phyloP scores from a whole-genome alignment of 2,329 filamentous ascomycete species.

The Calonectria henricotiae region DNA sequence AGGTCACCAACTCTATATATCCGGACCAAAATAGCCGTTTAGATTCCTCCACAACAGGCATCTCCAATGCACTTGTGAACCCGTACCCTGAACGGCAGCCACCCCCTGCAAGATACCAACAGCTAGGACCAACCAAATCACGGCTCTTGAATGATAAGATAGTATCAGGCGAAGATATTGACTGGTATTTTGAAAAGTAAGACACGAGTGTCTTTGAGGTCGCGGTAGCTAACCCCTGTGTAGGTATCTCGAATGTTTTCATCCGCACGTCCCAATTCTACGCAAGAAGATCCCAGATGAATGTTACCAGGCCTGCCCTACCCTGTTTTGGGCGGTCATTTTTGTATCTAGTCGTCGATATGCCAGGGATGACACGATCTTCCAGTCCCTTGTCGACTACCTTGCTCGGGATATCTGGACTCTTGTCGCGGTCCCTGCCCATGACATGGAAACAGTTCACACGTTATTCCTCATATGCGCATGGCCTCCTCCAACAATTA shows the following conservation, averaged over 20 bases:
- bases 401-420: conserved; percentile 65
- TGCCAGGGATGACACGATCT: conserved; percentile 61
- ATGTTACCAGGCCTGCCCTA: conserved; percentile 65
- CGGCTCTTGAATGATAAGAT: conserved; percentile 66
- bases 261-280: conserved; percentile 69
- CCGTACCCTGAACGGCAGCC: conserved; percentile 33
- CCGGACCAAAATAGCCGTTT: conserved; percentile 41
- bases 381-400: conserved; percentile 65
- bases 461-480: conserved; percentile 68
- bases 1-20: conserved; percentile 49
- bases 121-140: conserved; percentile 56
- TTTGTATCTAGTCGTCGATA: conserved; percentile 68
- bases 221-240: conserved; percentile 13
- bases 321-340: conserved; percentile 72
- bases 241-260: conserved; percentile 69
- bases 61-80: conserved; percentile 27
- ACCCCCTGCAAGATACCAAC: conserved; percentile 36
- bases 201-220: conserved; percentile 25
- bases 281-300: conserved; percentile 67
- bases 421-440: conserved; percentile 61
- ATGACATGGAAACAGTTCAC: conserved; percentile 67
- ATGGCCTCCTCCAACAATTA: conserved; percentile 69
- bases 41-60: conserved; percentile 35
- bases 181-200: conserved; percentile 71
- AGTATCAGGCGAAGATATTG: conserved; percentile 69